phyloP scores from a whole-genome alignment of 441 rosid species.

The Populus hybrid region DNA sequence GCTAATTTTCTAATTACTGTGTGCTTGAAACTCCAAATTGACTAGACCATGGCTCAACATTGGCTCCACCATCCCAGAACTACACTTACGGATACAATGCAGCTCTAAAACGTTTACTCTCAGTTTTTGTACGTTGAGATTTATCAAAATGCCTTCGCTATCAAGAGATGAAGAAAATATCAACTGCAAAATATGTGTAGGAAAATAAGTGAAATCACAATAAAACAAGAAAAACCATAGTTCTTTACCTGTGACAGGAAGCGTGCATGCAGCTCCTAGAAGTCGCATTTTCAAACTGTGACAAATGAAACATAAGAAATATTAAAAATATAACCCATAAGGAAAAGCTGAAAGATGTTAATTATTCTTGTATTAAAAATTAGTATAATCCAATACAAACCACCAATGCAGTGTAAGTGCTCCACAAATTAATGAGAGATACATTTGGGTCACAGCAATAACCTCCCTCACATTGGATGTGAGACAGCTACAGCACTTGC shows the following conservation, averaged over 20 bases:
- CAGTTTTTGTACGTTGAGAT: background rate
- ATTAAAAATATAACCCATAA: background rate
- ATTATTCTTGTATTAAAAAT: background rate
- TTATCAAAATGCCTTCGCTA: background rate
- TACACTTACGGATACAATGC: background rate
- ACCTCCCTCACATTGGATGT: background rate
- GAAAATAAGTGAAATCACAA: background rate
- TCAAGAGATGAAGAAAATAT: background rate
- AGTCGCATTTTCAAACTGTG: conserved; percentile 66
- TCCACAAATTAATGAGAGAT: background rate
- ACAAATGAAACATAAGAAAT: background rate
- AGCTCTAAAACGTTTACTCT: background rate
- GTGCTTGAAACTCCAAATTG: too few species aligned
- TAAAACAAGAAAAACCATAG: background rate
- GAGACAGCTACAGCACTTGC: background rate
- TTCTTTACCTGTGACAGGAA: conserved; percentile 65
- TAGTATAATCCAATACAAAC: background rate
- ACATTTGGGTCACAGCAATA: background rate
- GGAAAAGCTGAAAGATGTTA: background rate
- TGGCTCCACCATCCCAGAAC: conserved; percentile 66
- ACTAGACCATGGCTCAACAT: conserved; percentile 34
- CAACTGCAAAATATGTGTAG: background rate
- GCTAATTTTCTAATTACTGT: too few species aligned
- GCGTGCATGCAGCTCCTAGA: conserved; percentile 67
- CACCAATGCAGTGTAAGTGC: background rate